phyloP scores from a whole-genome alignment of 169 alveolate species.

The Eimeria maxima region DNA sequence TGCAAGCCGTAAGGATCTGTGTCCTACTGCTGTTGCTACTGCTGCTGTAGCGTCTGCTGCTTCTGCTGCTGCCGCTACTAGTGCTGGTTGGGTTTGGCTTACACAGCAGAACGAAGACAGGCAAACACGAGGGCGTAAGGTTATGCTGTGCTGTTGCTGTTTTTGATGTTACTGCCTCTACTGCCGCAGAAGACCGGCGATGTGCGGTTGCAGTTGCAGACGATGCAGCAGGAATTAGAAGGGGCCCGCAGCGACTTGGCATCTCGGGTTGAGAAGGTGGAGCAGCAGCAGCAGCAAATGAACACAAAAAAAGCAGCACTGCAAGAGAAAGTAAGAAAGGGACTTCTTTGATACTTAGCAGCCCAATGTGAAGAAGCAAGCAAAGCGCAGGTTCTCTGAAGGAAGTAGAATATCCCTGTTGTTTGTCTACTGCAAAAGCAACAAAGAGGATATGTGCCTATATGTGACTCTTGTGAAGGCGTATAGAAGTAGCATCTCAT shows the following conservation, averaged over 20 bases:
- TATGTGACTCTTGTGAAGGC: too few species aligned
- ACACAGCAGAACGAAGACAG: not conserved
- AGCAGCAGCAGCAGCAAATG: conserved; percentile 54
- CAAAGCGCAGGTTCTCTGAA: not conserved
- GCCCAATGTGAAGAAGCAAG: not conserved
- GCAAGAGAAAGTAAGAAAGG: conserved; percentile 29
- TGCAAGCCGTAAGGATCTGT: conserved; percentile 33
- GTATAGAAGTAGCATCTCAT: too few species aligned
- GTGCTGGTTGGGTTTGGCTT: not conserved
- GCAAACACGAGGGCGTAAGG: not conserved
- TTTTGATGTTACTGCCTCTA: not conserved
- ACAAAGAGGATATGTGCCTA: too few species aligned
- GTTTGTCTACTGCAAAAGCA: too few species aligned
- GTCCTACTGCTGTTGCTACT: not conserved
- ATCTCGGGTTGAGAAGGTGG: conserved; percentile 3
- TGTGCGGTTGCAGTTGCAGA: conserved; percentile 59
- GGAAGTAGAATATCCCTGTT: too few species aligned
- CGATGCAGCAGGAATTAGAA: conserved; percentile 63
- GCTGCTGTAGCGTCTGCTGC: too few species aligned
- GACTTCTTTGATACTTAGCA: not conserved
- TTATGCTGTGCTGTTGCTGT: not conserved
- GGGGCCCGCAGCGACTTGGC: conserved; percentile 52
- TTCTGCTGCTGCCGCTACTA: not conserved
- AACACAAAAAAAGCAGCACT: conserved; percentile 19
- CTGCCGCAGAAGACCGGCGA: conserved; percentile 54